Evolutionary conservation across 2,329 filamentous ascomycete genomes (phyloP), one percentile per base, ranked within the genome.

Genomic region (Pseudogymnoascus sp.): DNA sequence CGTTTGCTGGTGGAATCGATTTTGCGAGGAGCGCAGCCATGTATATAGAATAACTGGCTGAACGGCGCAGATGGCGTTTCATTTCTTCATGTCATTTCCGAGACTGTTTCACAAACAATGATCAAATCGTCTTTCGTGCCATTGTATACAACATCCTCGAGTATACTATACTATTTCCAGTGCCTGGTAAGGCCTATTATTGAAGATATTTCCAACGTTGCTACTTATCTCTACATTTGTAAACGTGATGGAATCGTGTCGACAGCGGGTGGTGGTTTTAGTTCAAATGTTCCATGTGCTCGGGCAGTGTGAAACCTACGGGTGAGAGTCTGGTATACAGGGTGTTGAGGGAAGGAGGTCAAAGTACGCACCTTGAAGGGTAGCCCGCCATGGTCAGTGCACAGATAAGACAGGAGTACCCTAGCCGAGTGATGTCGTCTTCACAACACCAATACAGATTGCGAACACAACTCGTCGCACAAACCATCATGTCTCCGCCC

Each of bases 1-100:
- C 33, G 35, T 63, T 65, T 62, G 41, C 19, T 63, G 46, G 16
- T 56, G 50, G 28, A 56, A 56, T 56, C 11, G 7, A 56, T 33
- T 53, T 56, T 33, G 50, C n/a, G 28, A 56, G 16, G 28, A 56
- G 28, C 50, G 50, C 50, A 56, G 50, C 50, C 50, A 56, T 56
- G 50, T 56, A 56, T 56, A 56, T 56, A 56, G 50, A 56, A 56
- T 56, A 28, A 56, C 50, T 56, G 50, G 50, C 50, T 56, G 50
- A 56, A 56, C 11, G 50, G 50, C 50, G 50, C 50, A 56, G 50
- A 56, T 33, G 50, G 50, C 50, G 50, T 56, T 56, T 33, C 8
- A 56, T 56, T 56, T 56, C 50, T 56, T 56, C n/a, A 33, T 10
- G 16, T 33, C 50, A 33, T 56, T 33, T 56, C 28, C 16, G 16